A percentile compares a stretch with the other conserved stretches of the same genome.
Evolutionary conservation across 73 alveolate species (phyloP).

Genomic region (Paramecium primaurelia): DNA sequence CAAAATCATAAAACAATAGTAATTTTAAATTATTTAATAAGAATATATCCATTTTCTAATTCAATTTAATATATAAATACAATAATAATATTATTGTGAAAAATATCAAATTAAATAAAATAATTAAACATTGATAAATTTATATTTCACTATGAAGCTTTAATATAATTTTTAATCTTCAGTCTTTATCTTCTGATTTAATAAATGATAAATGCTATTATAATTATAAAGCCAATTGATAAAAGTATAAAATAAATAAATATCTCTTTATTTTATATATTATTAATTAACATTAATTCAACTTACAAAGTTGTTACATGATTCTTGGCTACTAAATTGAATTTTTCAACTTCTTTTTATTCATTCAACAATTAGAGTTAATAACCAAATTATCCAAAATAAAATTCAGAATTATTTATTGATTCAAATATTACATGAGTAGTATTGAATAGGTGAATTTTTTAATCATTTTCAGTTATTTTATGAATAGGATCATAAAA

Average conservation of each 20-base stretch:
- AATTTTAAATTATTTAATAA: too few species aligned
- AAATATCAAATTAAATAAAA: too few species aligned
- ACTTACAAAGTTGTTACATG: neutral
- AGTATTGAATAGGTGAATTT: neutral
- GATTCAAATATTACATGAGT: neutral
- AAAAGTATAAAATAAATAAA: too few species aligned
- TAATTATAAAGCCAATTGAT: too few species aligned
- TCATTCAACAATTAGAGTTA: neutral
- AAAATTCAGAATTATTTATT: neutral
- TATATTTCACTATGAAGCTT: neutral
- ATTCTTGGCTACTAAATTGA: neutral
- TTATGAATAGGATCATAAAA: neutral
- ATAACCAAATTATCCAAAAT: neutral
- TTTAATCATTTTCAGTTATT: neutral
- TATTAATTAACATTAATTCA: neutral
- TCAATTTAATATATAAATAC: too few species aligned
- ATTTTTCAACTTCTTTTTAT: neutral
- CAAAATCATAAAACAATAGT: too few species aligned
- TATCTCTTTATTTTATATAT: neutral
- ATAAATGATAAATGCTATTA: too few species aligned
- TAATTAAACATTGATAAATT: neutral
- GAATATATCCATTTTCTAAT: too few species aligned
- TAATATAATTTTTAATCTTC: neutral
- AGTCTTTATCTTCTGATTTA: neutral
- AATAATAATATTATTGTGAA: too few species aligned